phyloP scores from a whole-genome alignment of 495 filamentous ascomycete genomes.

The Penicillium argentinense region DNA sequence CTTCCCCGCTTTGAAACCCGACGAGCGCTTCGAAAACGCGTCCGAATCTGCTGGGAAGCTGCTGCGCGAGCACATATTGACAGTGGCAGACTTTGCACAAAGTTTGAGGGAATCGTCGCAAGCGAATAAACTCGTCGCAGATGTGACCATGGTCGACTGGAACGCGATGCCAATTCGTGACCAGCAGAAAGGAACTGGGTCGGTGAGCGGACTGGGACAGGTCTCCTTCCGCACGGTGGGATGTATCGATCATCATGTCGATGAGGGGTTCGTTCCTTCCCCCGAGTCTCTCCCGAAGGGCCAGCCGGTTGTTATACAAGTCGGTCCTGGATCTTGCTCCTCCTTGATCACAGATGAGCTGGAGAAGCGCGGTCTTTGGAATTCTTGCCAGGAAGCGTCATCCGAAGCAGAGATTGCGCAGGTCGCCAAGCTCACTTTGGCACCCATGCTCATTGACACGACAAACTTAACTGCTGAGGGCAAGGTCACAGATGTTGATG shows the following conservation, averaged over 20 bases:
- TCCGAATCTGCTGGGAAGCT: constrained; percentile 32
- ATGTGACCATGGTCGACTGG: constrained; percentile 79
- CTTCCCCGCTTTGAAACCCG: constrained; percentile 20
- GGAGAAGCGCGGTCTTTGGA: constrained; percentile 53
- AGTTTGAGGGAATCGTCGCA: constrained; percentile 12
- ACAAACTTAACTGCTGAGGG: constrained; percentile 63
- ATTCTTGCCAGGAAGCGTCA: constrained; percentile 4
- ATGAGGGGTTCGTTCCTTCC: constrained; percentile 64
- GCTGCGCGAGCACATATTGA: constrained; percentile 42
- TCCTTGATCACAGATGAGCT: constrained; percentile 70
- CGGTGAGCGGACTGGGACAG: constrained; percentile 27
- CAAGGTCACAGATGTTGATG: constrained; percentile 75
- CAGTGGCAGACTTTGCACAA: constrained; percentile 39
- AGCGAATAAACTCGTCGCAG: constrained; percentile 25
- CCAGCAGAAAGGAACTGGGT: constrained; percentile 24
- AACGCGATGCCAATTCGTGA: constrained; percentile 65
- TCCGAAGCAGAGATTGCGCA: constrained; percentile 45
- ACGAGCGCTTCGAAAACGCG: constrained; percentile 31
- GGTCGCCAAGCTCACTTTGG: constrained; percentile 74
- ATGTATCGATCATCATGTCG: constrained; percentile 91
- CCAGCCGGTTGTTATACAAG: constrained; percentile 62
- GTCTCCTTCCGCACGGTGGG: constrained; percentile 58
- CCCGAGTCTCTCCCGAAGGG: constrained; percentile 7
- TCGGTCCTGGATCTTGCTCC: constrained; percentile 71
- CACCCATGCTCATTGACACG: constrained; percentile 84